Percentiles rank a stretch among this genome's conserved stretches.
Evolutionary conservation across 768 basidiomycete species (phyloP).

Genomic region (Nevesoporus exiguus): DNA sequence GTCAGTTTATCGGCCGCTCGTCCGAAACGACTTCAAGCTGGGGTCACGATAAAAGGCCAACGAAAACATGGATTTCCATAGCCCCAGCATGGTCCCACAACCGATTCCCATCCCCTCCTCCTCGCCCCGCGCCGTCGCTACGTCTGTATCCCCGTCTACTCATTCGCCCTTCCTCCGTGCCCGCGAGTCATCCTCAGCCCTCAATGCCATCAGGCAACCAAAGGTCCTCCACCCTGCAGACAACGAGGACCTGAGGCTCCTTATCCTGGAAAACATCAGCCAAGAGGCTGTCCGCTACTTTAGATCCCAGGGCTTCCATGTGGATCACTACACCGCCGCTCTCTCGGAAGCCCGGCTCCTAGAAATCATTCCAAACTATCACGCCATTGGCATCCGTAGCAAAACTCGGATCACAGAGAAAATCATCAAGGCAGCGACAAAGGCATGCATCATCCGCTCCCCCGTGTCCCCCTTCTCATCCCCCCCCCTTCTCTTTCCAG

Average conservation of each 20-base stretch:
- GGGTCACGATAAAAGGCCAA: neutral
- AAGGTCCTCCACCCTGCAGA: conserved; percentile 80
- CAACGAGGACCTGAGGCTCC: conserved; percentile 74
- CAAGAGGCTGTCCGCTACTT: conserved; percentile 82
- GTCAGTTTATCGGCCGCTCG: neutral
- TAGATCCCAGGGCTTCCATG: conserved; percentile 80
- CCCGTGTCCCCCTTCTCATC: neutral
- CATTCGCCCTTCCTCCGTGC: conserved; percentile 38
- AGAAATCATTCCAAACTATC: conserved; percentile 75
- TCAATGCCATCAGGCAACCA: conserved; percentile 47
- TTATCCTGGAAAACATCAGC: conserved; percentile 95
- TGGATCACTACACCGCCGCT: conserved; percentile 84
- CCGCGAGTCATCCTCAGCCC: conserved; percentile 30
- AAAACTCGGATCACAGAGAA: conserved; percentile 95
- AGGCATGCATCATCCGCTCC: conserved; percentile 46
- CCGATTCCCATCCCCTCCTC: conserved; percentile 44
- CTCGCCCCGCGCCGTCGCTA: conserved; percentile 37
- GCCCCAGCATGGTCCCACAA: conserved; percentile 39
- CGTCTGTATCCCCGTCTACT: conserved; percentile 52
- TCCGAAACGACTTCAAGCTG: neutral
- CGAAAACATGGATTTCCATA: neutral
- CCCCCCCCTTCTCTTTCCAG: conserved; percentile 38
- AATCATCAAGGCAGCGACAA: conserved; percentile 82
- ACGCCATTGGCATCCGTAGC: conserved; percentile 94
- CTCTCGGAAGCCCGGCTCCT: conserved; percentile 94